Evolutionary conservation across 169 alveolate species (phyloP), one percentile per base, ranked within the genome.

Genomic region (Plasmodium gallinaceum): DNA sequence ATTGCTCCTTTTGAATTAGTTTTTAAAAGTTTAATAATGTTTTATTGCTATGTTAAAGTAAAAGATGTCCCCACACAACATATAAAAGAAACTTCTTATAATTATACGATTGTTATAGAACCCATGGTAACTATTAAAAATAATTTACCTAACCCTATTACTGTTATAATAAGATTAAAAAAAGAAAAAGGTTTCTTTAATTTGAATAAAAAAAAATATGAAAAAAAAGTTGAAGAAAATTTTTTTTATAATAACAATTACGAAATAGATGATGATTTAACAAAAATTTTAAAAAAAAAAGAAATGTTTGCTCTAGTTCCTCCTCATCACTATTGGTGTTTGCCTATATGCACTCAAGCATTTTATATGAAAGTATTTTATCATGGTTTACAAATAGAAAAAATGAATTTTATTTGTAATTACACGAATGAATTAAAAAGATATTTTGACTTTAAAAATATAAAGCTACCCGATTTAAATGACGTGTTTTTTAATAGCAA

Each of bases 21-120:
- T 42, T 75, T 89, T 66, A 88, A 91, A 42, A 78, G 94, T 18
- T 71, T 88, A 46, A 37, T 93, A 43, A 89, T 93, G 94, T 80
- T 93, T 68, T 72, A 88, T 58, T 92, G 95, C 16, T 66, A 58
- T 43, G 94, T 93, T 7, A 89, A 71, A 51, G 93, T 91, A 0
- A 93, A 92, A 43, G 95, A 93, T 52, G 93, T 93, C 0, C 95
- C 95, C 0, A 78, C 95, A 4, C 90, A 91, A 1, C 93, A 89
- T 58, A 88, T 92, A 64, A 73, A 91, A 46, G 93, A 90, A 7
- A 93, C 93, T 0, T 92, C 95, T 14, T 86, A 89, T 73, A 91
- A 88, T 22, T 93, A 93, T 60, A 89, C 93, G 8, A 61, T 93
- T 65, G 91, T 80, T 18, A 88, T 93, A 24, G 95, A 93, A 45